Percentiles rank a stretch among this genome's conserved stretches.
Evolutionary conservation across 2,329 filamentous ascomycete species (phyloP).

Genomic region (Trichoderma aggressivum): DNA sequence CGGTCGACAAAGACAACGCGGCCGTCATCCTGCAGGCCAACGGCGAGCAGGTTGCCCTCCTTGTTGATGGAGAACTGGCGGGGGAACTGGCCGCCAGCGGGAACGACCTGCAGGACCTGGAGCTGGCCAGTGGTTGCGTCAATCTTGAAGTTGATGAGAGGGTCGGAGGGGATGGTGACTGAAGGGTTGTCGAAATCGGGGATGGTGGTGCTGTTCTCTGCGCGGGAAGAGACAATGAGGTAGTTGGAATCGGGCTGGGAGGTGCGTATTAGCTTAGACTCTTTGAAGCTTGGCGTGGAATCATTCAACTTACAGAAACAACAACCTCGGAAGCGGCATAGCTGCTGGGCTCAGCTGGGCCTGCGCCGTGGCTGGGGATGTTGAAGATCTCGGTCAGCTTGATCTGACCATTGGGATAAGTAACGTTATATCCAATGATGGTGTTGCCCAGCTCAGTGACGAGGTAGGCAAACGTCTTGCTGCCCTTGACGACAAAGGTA

Average conservation of each 20-base stretch:
- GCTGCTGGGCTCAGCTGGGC: constrained; percentile 37
- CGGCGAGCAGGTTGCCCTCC: constrained; percentile 60
- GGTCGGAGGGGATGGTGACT: constrained; percentile 55
- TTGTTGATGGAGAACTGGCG: constrained; percentile 66
- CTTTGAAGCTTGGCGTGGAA: background rate
- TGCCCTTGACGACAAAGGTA: constrained; percentile 48
- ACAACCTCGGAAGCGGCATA: constrained; percentile 54
- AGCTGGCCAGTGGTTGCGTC: constrained; percentile 52
- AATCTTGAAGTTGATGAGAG: constrained; percentile 61
- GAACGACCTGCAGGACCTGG: constrained; percentile 52
- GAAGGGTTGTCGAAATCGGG: constrained; percentile 43
- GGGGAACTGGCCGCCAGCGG: constrained; percentile 62
- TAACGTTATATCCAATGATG: constrained; percentile 54
- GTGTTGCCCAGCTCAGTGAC: constrained; percentile 59
- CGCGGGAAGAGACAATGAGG: constrained; percentile 65
- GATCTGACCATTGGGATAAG: constrained; percentile 45
- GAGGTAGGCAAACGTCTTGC: constrained; percentile 55
- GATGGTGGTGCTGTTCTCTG: constrained; percentile 53
- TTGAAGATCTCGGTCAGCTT: constrained; percentile 46
- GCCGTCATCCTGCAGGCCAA: constrained; percentile 60
- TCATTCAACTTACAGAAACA: constrained; percentile 49
- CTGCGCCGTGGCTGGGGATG: constrained; percentile 47
- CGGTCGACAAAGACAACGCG: constrained; percentile 61
- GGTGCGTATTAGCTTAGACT: background rate
- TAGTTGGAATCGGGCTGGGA: constrained; percentile 56